Base-by-base conservation (phyloP, 163 green algal species). In the Volvox carteri region DNA sequence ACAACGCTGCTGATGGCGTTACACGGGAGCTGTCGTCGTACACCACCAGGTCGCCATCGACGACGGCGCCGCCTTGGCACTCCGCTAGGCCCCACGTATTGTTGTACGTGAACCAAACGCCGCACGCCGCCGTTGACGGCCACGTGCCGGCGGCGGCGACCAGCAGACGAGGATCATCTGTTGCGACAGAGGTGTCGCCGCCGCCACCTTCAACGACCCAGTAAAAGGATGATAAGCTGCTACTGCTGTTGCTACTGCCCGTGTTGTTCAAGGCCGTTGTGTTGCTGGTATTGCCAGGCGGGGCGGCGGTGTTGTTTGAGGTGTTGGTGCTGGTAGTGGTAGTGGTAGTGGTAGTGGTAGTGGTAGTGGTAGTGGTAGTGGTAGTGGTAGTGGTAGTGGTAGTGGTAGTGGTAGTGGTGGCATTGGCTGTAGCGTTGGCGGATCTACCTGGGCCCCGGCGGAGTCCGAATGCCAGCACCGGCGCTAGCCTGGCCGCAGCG, bases 101-200 rank as follows among this genome's bases (percentile, higher is more conserved):
- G 65, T 87, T 79, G 80, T 33, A 41, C 46, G 80, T 87, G 65
- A 56, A 42, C 80, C 80, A 87, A 18, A 87, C 65, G 44, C 80
- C 80, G 44, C 80, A 87, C 9, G 0, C 3, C 23, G 44, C 33
- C 30, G 8, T 23, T 14, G 9, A 21, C 21, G 80, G 35, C 46
- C 65, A 79, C 0, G n/a, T n/a, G n/a, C 28, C 73, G 46, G 21
- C 9, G 65, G 9, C 21, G 1, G 44, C 62, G 4, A 30, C 33
- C n/a, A 60, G 60, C 19, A 87, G 65, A 5, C 80, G 65, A 28
- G 80, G 1, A 46, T 87, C 80, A 30, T 81, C 44, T 2, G 73
- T 23, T 6, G 28, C 23, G 30, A 65, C 11, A 12, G 73, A 33
- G 30, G 6, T 33, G 58, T 9, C 78, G 58, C 2, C 78, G 30